These are phyloP conservation scores for Aureobasidium uvarum DNA, from an alignment of 2,329 filamentous ascomycete genomes.

Conservation along the genomic window DNA sequence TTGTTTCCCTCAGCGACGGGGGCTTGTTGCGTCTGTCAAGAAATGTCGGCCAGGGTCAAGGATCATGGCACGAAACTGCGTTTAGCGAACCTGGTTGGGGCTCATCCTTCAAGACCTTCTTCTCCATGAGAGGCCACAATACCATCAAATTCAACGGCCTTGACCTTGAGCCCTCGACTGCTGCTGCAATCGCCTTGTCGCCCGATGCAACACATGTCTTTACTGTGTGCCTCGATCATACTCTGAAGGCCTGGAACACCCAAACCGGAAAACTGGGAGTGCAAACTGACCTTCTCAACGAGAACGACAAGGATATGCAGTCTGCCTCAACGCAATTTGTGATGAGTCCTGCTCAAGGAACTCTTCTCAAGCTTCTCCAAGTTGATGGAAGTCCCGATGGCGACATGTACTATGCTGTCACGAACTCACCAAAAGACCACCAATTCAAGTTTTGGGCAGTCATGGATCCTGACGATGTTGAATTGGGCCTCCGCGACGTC, in stretches of 20 bases:
- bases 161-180: constrained; percentile 66
- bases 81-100: constrained; percentile 69
- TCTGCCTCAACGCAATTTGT: constrained; percentile 68
- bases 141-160: constrained; percentile 63
- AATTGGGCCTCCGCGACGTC: constrained; percentile 66
- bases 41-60: constrained; percentile 47
- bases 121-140: constrained; percentile 64
- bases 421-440: constrained; percentile 83
- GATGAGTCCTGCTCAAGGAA: constrained; percentile 74
- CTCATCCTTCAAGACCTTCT: constrained; percentile 63
- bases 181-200: constrained; percentile 57
- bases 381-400: constrained; percentile 57
- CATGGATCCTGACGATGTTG: constrained; percentile 58
- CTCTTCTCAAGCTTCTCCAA: constrained; percentile 71
- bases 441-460: constrained; percentile 94
- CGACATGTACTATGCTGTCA: constrained; percentile 63
- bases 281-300: constrained; percentile 73
- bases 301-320: constrained; percentile 52
- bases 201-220: constrained; percentile 59
- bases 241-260: constrained; percentile 84
- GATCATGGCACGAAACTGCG: constrained; percentile 66
- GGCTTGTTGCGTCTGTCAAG: constrained; percentile 69
- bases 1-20: constrained; percentile 79
- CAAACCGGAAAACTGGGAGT: constrained; percentile 74
- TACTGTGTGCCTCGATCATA: constrained; percentile 85